A percentile compares a stretch with the other conserved stretches of the same genome.
Conservation (phyloP, 2,329 filamentous ascomycete species). For the Neofusicoccum cordaticola region DNA sequence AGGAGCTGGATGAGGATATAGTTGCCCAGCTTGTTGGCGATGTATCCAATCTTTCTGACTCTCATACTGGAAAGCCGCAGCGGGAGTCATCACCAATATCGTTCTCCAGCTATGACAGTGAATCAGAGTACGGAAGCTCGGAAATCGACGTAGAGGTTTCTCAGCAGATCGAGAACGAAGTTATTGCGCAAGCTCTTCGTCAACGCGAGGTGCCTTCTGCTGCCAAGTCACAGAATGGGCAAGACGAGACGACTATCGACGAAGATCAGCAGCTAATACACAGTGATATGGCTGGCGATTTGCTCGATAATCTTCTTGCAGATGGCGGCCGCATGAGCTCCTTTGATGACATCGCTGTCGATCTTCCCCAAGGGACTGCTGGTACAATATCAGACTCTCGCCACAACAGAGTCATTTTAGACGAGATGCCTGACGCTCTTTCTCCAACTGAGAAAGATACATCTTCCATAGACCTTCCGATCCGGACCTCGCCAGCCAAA, state of each 20-base stretch:
- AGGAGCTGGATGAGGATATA: not conserved
- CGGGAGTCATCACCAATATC: not conserved
- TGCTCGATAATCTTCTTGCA: not conserved
- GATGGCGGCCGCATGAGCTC: not conserved
- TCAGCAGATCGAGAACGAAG: conserved; percentile 12
- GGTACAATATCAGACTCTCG: not conserved
- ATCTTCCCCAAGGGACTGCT: conserved; percentile 11
- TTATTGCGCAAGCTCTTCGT: conserved; percentile 11
- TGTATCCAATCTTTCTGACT: not conserved
- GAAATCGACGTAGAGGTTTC: not conserved
- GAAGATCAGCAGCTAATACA: not conserved
- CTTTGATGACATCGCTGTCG: not conserved
- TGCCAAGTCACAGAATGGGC: not conserved
- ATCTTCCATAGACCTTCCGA: not conserved
- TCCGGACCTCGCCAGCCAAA: not conserved
- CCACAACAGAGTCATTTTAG: not conserved
- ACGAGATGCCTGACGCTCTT: not conserved
- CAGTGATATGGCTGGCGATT: not conserved
- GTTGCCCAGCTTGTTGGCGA: conserved; percentile 3
- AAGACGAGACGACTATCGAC: not conserved
- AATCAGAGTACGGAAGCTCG: not conserved
- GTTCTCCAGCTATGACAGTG: not conserved
- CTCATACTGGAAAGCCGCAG: not conserved
- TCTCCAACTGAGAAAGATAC: conserved; percentile 2
- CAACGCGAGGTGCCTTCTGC: not conserved